Base-by-base conservation (phyloP, 192 early-diverging fungal genomes). In the Backusella macrospora region DNA sequence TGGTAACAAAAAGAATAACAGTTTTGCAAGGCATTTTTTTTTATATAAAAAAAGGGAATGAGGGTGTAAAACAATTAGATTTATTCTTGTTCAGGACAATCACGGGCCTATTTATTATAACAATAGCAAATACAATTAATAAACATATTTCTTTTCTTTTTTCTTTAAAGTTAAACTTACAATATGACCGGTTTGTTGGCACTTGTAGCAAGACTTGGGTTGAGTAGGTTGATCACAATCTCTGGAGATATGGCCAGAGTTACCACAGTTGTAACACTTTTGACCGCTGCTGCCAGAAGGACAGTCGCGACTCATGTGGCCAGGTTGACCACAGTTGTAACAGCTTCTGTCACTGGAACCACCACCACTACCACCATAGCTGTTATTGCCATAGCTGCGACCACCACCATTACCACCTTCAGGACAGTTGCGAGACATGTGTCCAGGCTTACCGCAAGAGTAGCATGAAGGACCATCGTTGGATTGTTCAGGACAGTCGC, bases 371-470 rank as follows among this genome's bases (percentile, higher is more conserved):
- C 79, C 76, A 44, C 74, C 23, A 43, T 62, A 64, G 55, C 45
- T 29, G 38, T 18, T 52, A 42, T 45, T 47, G 40, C 42, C 45
- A 46, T 62, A 42, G 49, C 70, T 64, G 59, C 70, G 52, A 42
- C 65, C 74, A 69, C 73, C 64, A 48, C 55, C 70, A 46, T 49
- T 42, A 63, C 75, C 73, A 67, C 73, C 81, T 76, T 82, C 79
- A 29, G 77, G 67, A 73, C 85, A 86, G 81, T 84, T 81, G 59
- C 85, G 85, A 52, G 85, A 86, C 72, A 86, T 84, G 78, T 87
- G 86, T 48, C 86, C 86, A 66, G 77, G 13, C 78, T 82, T 79
- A 16, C 74, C 75, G 47, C 81, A 79, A 45, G 80, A 82, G 82
- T 85, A 87, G 73, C 83, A 87, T 67, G 82, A 71, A 66, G 86